A percentile compares a stretch with the other conserved stretches of the same genome.
phyloP scores from a whole-genome alignment of 1,284 basidiomycete species.

The Ceratorhiza oryzae-sativae region DNA sequence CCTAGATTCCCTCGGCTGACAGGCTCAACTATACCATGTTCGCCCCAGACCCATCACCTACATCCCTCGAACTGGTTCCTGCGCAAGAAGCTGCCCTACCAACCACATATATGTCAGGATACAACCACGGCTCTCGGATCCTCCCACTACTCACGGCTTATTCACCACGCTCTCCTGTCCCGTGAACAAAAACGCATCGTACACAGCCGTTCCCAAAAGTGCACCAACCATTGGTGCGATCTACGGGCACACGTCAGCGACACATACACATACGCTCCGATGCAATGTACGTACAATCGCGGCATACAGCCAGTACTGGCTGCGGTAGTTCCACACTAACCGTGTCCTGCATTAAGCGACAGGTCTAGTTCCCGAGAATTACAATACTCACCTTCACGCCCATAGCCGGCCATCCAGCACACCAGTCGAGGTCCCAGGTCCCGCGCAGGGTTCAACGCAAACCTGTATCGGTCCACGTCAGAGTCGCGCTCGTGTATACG shows the following conservation, averaged over 20 bases:
- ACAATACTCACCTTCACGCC: conserved; percentile 49
- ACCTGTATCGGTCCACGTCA: conserved; percentile 46
- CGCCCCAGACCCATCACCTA: too few species aligned
- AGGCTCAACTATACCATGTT: too few species aligned
- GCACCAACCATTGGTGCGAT: conserved; percentile 47
- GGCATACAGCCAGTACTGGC: conserved; percentile 81
- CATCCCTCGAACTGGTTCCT: too few species aligned
- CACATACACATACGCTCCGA: conserved; percentile 6
- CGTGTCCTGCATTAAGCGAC: conserved; percentile 39
- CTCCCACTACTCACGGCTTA: conserved; percentile 43
- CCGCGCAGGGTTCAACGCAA: conserved; percentile 68
- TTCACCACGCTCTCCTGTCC: conserved; percentile 49
- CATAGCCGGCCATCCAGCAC: conserved; percentile 68
- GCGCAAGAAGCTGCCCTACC: too few species aligned
- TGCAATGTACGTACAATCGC: conserved; percentile 55
- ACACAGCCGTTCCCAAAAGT: conserved; percentile 48
- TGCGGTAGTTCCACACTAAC: conserved; percentile 44
- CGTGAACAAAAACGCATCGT: conserved; percentile 51
- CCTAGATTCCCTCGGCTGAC: too few species aligned
- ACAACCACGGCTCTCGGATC: too few species aligned
- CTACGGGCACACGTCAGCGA: conserved; percentile 33
- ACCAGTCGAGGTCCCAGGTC: conserved; percentile 68
- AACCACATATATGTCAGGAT: too few species aligned
- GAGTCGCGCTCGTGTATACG: neutral
- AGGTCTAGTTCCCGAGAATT: conserved; percentile 43